Percentiles rank a stretch among this genome's conserved stretches.
phyloP scores from a whole-genome alignment of 2,329 filamentous ascomycete genomes.

The Fusarium illudens region DNA sequence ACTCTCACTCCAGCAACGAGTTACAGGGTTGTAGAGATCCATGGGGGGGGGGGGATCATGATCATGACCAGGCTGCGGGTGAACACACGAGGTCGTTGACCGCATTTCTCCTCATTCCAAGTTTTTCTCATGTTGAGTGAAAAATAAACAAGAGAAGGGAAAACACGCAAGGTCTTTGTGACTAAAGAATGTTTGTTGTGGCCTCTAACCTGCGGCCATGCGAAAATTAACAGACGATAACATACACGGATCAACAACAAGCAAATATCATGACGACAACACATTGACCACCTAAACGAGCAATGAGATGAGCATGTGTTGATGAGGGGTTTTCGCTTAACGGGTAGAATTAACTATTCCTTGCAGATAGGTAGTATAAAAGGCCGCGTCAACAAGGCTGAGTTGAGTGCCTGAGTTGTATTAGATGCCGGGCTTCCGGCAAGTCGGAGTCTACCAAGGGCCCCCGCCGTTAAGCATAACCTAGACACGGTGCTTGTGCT shows the following conservation, averaged over 20 bases:
- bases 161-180: not conserved
- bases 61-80: not conserved
- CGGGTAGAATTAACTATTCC: not conserved
- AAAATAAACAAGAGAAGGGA: not conserved
- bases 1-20: not conserved
- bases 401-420: not conserved
- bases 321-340: not conserved
- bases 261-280: not conserved
- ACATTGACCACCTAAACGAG: not conserved
- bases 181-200: not conserved
- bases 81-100: not conserved
- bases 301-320: not conserved
- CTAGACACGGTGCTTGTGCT: not conserved
- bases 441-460: not conserved
- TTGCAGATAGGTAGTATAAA: not conserved
- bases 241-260: not conserved
- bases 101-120: not conserved
- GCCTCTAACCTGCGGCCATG: not conserved
- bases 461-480: not conserved
- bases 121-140: not conserved
- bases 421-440: not conserved
- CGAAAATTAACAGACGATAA: not conserved
- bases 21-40: not conserved
- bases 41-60: not conserved
- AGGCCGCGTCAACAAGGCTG: slow-evolving; percentile 1